phyloP scores from a whole-genome alignment of 2,329 filamentous ascomycete genomes.

The Cercospora sp. region DNA sequence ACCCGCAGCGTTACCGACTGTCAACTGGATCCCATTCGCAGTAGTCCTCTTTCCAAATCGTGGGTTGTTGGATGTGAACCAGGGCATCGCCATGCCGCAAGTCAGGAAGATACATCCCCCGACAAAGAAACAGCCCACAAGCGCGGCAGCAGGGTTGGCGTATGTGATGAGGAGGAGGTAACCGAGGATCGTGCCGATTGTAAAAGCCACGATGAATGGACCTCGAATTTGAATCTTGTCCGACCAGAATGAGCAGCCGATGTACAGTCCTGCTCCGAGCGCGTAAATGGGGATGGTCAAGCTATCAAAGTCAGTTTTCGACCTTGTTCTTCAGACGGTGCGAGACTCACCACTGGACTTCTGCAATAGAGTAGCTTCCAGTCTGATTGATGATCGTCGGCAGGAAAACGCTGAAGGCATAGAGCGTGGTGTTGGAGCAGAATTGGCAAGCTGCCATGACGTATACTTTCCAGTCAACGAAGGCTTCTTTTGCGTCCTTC shows the following conservation, averaged over 20 bases:
- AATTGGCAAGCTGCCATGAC: slow-evolving; percentile 69
- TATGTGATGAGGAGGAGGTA: slow-evolving; percentile 30
- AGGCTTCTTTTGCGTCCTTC: slow-evolving; percentile 64
- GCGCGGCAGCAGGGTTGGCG: slow-evolving; percentile 13
- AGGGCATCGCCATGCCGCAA: slow-evolving; percentile 34
- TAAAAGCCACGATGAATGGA: slow-evolving; percentile 25
- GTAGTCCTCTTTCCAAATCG: slow-evolving; percentile 39
- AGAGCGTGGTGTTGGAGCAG: slow-evolving; percentile 56
- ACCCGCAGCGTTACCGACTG: slow-evolving; percentile 18
- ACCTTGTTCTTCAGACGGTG: neutral
- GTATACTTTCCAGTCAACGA: slow-evolving; percentile 76
- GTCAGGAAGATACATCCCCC: slow-evolving; percentile 34
- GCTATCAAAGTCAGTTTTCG: slow-evolving; percentile 31
- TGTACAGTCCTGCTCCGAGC: slow-evolving; percentile 51
- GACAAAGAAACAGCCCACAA: slow-evolving; percentile 36
- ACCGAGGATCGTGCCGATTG: slow-evolving; percentile 28
- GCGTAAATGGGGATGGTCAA: slow-evolving; percentile 61
- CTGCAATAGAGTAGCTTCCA: slow-evolving; percentile 51
- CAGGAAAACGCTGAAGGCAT: slow-evolving; percentile 60
- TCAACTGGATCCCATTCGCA: slow-evolving; percentile 25
- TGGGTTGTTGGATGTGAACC: slow-evolving; percentile 37
- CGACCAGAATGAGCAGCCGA: slow-evolving; percentile 50
- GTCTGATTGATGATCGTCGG: slow-evolving; percentile 57
- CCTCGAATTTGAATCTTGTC: slow-evolving; percentile 43
- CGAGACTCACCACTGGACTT: slow-evolving; percentile 44